Base-by-base conservation (phyloP, 352 stramenopile genomes). In the Phytophthora macrochlamydospora region DNA sequence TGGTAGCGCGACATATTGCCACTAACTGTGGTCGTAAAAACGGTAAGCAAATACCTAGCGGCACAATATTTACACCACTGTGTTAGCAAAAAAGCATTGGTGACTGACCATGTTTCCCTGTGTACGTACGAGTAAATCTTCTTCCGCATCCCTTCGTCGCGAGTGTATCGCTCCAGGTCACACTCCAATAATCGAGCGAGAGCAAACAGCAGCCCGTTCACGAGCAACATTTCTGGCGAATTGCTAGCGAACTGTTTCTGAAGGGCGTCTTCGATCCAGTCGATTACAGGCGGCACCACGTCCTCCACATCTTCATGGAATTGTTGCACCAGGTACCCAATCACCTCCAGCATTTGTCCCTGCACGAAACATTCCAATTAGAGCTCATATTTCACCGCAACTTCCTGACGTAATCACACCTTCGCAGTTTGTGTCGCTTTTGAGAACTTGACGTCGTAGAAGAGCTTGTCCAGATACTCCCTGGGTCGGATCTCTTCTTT, bases 181-280 rank as follows among this genome's bases (percentile, higher is more conserved):
- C 89, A 82, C 8, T 66, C 64, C 2, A 95, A 50, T 13, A 95
- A 49, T 8, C 77, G 71, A 14, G 76, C 73, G 2, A 95, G 72
- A 11, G 76, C 73, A 60, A 92, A 79, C 28, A 95, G 57, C 3
- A 92, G 66, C 9, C 87, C 87, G 57, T 82, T 88, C 32, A 93
- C 78, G n/a, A 93, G 60, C 63, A 91, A 75, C 72, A 93, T 85
- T 62, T 95, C 85, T 4, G 87, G 85, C 1, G 70, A 64, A 44
- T 77, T 82, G 6, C 76, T 82, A 4, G 73, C 67, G 43, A 93
- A 95, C 44, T 95, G 87, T 58, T 93, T 90, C 14, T 93, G 80
- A 44, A 95, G 67, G 28, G 69, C 60, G 9, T 83, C 77, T 68
- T 95, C 87, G 30, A 87, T 83, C 87, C 87, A 95, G 31, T 62